Evolutionary conservation across 441 rosid genomes (phyloP).

Genomic region (Populus tomentosa): DNA sequence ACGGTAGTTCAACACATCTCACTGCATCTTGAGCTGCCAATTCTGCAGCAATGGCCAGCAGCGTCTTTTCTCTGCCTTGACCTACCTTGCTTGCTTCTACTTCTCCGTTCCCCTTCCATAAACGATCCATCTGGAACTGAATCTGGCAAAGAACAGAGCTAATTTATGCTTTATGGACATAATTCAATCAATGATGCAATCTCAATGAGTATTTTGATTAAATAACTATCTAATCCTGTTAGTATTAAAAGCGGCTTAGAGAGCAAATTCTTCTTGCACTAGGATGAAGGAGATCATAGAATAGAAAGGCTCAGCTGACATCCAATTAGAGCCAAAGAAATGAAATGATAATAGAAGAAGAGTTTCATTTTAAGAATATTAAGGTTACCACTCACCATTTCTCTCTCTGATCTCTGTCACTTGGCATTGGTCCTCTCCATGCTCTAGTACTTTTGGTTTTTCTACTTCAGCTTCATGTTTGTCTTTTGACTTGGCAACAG

Average conservation of each 20-base stretch:
- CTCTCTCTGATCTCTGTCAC: slow-evolving; percentile 7
- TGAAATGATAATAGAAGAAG: background rate
- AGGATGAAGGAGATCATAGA: too few species aligned
- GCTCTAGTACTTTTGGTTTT: slow-evolving; percentile 13
- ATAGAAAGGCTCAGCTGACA: too few species aligned
- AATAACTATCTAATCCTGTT: background rate
- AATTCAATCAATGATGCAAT: background rate
- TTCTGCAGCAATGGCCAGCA: slow-evolving; percentile 1
- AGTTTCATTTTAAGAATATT: background rate
- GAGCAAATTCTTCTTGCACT: background rate
- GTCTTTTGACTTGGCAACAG: slow-evolving; percentile 21
- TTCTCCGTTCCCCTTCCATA: slow-evolving; percentile 17
- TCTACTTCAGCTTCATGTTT: slow-evolving; percentile 8
- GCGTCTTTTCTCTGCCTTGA: slow-evolving; percentile 16
- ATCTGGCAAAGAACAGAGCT: slow-evolving; percentile 12
- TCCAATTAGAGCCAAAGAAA: too few species aligned
- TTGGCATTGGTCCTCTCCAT: slow-evolving; percentile 4
- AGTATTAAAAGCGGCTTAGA: background rate
- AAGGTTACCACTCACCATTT: slow-evolving; percentile 5
- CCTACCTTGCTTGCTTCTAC: slow-evolving; percentile 16
- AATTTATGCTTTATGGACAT: background rate
- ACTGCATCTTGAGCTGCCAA: background rate
- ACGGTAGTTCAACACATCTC: background rate
- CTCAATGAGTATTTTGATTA: too few species aligned
- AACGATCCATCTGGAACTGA: slow-evolving; percentile 14